Conservation (phyloP, 83 land plant species). For the Diphasiastrum complanatum region DNA sequence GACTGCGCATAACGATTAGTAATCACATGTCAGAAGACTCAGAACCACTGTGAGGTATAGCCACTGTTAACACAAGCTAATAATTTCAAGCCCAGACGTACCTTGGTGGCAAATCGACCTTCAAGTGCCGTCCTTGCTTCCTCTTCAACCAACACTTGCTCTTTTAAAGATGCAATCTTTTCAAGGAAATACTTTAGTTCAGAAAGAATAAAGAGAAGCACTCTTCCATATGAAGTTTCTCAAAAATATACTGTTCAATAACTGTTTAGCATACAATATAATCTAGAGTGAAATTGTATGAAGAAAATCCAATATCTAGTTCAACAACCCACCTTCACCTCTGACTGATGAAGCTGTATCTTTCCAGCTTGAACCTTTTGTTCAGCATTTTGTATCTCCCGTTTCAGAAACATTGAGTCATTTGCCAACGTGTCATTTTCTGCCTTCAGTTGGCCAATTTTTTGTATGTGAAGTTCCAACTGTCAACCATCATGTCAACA, state of each 20-base stretch:
- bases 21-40: background rate
- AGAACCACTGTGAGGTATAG: background rate
- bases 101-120: constrained; percentile 30
- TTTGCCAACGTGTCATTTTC: constrained; percentile 23
- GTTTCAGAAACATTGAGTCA: constrained; percentile 14
- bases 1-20: constrained; percentile 10
- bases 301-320: background rate
- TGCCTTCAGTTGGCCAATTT: constrained; percentile 18
- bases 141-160: constrained; percentile 26
- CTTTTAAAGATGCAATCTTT: constrained; percentile 28
- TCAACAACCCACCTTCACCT: constrained; percentile 20
- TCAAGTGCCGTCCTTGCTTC: constrained; percentile 17
- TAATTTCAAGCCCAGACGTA: background rate
- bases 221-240: background rate
- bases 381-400: constrained; percentile 25
- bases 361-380: constrained; percentile 19
- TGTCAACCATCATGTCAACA: too few species aligned
- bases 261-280: background rate
- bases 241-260: background rate
- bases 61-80: too few species aligned
- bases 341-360: constrained; percentile 24
- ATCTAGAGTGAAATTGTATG: background rate
- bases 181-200: too few species aligned
- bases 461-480: constrained; percentile 26
- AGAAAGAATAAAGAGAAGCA: too few species aligned